Conservation (phyloP, 345 rosid species). For the Clarkia xantiana region DNA sequence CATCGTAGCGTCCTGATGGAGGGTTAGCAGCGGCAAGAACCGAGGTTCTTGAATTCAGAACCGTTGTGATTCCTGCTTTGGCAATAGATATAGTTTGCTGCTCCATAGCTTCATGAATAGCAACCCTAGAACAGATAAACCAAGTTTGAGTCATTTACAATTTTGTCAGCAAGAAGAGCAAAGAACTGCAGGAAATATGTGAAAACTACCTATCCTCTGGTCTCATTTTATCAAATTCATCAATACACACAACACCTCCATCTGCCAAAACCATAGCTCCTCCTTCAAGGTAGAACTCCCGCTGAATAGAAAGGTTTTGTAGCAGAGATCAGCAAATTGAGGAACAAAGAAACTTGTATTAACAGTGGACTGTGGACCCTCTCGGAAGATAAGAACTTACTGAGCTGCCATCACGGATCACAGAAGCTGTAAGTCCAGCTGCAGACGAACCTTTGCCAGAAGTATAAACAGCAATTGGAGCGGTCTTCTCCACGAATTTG, state of each 20-base stretch:
- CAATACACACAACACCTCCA: constrained; percentile 96
- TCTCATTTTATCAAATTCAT: constrained; percentile 98
- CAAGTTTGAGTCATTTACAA: constrained; percentile 4
- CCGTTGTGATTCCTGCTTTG: constrained; percentile 97
- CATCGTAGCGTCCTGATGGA: constrained; percentile 96
- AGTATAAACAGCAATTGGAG: constrained; percentile 93
- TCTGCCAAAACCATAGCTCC: constrained; percentile 99
- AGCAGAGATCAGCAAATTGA: constrained; percentile 1
- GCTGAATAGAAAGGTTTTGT: constrained; percentile 25
- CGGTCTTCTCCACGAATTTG: constrained; percentile 93
- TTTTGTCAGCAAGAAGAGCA: neutral
- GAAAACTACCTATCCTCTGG: constrained; percentile 76
- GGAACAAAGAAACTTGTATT: neutral
- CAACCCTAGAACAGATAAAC: constrained; percentile 37
- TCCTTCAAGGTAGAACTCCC: constrained; percentile 97
- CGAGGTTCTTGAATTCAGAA: constrained; percentile 90
- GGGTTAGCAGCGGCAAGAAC: constrained; percentile 99
- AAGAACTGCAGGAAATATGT: neutral
- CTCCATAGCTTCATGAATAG: constrained; percentile 99
- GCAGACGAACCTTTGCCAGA: constrained; percentile 98
- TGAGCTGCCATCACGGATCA: constrained; percentile 69
- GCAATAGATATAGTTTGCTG: constrained; percentile 98
- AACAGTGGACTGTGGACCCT: neutral
- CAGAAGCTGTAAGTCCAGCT: constrained; percentile 97
- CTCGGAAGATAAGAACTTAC: constrained; percentile 30